These are phyloP conservation scores for Coniochaeta hoffmannii DNA, from an alignment of 2,329 filamentous ascomycete genomes.

Conservation along the genomic window DNA sequence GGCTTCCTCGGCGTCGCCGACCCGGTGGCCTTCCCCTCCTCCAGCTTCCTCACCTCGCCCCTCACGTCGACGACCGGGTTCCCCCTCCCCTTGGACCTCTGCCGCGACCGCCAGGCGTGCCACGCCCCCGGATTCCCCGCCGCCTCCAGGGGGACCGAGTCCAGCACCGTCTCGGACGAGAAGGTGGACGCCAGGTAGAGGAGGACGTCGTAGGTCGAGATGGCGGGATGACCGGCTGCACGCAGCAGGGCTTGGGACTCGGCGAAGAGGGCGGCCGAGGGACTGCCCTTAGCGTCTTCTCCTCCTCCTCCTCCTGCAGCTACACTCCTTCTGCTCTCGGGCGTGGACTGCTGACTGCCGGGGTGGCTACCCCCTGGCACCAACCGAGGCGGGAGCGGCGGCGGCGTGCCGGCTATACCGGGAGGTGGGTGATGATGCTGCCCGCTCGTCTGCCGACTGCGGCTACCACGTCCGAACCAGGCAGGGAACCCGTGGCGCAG, in stretches of 20 bases:
- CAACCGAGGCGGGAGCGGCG: not conserved
- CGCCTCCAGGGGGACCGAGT: conserved; percentile 70
- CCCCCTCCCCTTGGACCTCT: conserved; percentile 40
- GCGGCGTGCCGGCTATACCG: not conserved
- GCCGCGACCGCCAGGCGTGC: conserved; percentile 83
- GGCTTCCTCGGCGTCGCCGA: conserved; percentile 40
- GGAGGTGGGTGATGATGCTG: conserved; percentile 20
- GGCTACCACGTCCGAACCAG: conserved; percentile 67
- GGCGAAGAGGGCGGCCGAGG: not conserved
- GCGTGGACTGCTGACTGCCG: conserved; percentile 19
- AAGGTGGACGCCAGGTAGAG: conserved; percentile 79
- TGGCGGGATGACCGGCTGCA: conserved; percentile 23
- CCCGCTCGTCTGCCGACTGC: conserved; percentile 35
- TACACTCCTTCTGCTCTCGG: conserved; percentile 16
- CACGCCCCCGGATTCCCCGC: conserved; percentile 88
- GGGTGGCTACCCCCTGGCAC: conserved; percentile 9
- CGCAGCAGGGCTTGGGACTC: conserved; percentile 9
- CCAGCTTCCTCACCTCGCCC: conserved; percentile 4
- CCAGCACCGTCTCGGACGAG: conserved; percentile 67
- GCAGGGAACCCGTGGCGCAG: conserved; percentile 82
- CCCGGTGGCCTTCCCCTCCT: not conserved
- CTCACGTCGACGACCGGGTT: conserved; percentile 9
- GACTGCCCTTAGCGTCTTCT: too few relatives aligned
- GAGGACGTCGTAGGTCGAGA: conserved; percentile 61
- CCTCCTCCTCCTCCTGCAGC: not conserved